phyloP scores from a whole-genome alignment of 23 red algal genomes.

The Gracilaria vermiculophylla region DNA sequence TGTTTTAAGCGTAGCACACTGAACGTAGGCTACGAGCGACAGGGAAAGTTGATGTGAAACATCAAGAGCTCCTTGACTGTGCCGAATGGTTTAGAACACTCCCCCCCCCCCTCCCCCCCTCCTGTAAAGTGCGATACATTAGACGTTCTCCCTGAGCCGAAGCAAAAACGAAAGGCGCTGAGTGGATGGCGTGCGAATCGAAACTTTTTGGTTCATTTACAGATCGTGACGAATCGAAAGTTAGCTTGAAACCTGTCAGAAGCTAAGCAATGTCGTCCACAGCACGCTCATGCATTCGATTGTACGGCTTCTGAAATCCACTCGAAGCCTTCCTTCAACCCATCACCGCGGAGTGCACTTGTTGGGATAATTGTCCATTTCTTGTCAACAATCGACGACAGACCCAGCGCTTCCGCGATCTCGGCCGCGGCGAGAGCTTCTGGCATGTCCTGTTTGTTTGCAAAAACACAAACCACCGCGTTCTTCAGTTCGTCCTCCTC shows the following conservation, averaged over 20 bases:
- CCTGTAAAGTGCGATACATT: neutral
- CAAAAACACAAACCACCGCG: slow-evolving; percentile 89
- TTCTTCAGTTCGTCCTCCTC: slow-evolving; percentile 92
- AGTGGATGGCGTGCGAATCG: neutral
- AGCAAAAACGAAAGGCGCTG: neutral
- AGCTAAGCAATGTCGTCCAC: neutral
- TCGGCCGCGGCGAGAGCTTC: slow-evolving; percentile 75
- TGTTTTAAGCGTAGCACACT: slow-evolving; percentile 42
- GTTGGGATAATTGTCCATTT: slow-evolving; percentile 99
- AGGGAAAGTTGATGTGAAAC: neutral
- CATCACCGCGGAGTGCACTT: slow-evolving; percentile 81
- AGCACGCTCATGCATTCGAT: slow-evolving; percentile 23
- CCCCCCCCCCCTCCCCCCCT: neutral
- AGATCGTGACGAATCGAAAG: neutral
- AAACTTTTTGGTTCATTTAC: slow-evolving; percentile 11
- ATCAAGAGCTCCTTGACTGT: neutral
- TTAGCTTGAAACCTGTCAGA: slow-evolving; percentile 6
- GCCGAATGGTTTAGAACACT: neutral
- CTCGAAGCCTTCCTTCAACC: slow-evolving; percentile 90
- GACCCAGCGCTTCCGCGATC: slow-evolving; percentile 78
- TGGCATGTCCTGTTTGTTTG: slow-evolving; percentile 98
- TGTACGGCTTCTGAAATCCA: slow-evolving; percentile 83
- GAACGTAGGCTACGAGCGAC: neutral
- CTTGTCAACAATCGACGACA: slow-evolving; percentile 80
- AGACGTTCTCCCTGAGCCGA: neutral